phyloP scores from a whole-genome alignment of 257 asterid species.

The Rubia yunnanensis region DNA sequence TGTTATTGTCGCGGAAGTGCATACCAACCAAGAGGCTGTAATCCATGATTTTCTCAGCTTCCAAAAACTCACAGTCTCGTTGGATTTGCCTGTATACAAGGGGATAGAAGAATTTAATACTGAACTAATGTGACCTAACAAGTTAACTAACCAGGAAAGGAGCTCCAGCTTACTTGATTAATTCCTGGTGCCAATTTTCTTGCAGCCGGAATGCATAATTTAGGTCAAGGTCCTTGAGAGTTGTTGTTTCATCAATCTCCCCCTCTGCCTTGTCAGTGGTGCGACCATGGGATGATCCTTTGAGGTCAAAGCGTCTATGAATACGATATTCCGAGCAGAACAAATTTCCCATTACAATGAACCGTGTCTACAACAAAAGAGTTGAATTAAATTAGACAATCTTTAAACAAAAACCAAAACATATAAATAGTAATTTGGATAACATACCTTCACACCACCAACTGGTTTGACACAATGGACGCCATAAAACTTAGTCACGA shows the following conservation, averaged over 20 bases:
- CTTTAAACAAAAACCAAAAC: not conserved
- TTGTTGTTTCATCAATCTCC: conserved; percentile 88
- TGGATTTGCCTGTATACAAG: conserved; percentile 63
- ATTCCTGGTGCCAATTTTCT: conserved; percentile 68
- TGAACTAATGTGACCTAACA: not conserved
- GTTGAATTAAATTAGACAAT: conserved; percentile 12
- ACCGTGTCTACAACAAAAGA: conserved; percentile 57
- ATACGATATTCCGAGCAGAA: conserved; percentile 95
- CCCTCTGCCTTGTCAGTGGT: conserved; percentile 63
- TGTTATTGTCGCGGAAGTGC: conserved; percentile 78
- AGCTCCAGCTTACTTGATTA: conserved; percentile 58
- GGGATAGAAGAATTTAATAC: conserved; percentile 10
- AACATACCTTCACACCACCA: conserved; percentile 81
- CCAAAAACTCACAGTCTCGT: conserved; percentile 81
- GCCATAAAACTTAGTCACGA: conserved; percentile 83
- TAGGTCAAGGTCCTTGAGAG: conserved; percentile 84
- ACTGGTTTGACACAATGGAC: conserved; percentile 98
- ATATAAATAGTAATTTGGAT: conserved; percentile 7
- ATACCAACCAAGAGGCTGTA: conserved; percentile 92
- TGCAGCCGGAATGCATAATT: conserved; percentile 68
- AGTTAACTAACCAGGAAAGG: not conserved
- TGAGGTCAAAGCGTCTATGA: conserved; percentile 81
- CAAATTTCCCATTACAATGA: conserved; percentile 91
- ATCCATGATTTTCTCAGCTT: conserved; percentile 86
- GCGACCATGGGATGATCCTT: conserved; percentile 95